Percentiles rank a stretch among this genome's conserved stretches.
These are phyloP conservation scores for Yamadazyma endophytica DNA, from an alignment of 805 yeast species.

Conservation along the genomic window DNA sequence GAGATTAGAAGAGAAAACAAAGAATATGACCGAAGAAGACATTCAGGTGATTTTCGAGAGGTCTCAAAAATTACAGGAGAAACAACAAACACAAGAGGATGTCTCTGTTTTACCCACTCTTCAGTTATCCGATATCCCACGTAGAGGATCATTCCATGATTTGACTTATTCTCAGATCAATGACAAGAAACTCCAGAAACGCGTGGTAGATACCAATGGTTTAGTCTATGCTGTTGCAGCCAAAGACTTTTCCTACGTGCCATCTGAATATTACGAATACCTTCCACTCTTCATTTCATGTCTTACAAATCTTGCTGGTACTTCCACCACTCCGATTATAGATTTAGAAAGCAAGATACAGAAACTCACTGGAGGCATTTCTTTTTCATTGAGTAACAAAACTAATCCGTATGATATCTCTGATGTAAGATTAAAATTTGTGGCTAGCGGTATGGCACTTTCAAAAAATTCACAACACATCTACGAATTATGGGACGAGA, in stretches of 20 bases:
- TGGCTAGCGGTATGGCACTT: slow-evolving; percentile 65
- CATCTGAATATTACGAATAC: slow-evolving; percentile 59
- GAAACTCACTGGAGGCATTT: slow-evolving; percentile 78
- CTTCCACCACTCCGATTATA: slow-evolving; percentile 63
- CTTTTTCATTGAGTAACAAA: slow-evolving; percentile 54
- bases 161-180: slow-evolving; percentile 24
- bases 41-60: slow-evolving; percentile 53
- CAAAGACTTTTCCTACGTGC: slow-evolving; percentile 56
- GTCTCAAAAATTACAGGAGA: slow-evolving; percentile 55
- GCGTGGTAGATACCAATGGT: slow-evolving; percentile 75
- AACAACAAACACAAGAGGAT: slow-evolving; percentile 69
- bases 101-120: slow-evolving; percentile 77
- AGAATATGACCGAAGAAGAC: slow-evolving; percentile 50
- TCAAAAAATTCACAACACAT: slow-evolving; percentile 58
- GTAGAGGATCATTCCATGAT: slow-evolving; percentile 40
- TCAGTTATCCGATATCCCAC: slow-evolving; percentile 66
- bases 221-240: slow-evolving; percentile 71
- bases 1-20: slow-evolving; percentile 44
- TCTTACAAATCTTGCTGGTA: slow-evolving; percentile 80
- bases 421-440: slow-evolving; percentile 49
- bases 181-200: slow-evolving; percentile 35
- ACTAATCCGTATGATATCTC: slow-evolving; percentile 49
- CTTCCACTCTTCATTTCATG: slow-evolving; percentile 77
- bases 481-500: slow-evolving; percentile 62
- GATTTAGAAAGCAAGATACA: slow-evolving; percentile 83